These are phyloP conservation scores for Alternaria sp. DNA, from an alignment of 2,329 filamentous ascomycete genomes.

Conservation along the genomic window DNA sequence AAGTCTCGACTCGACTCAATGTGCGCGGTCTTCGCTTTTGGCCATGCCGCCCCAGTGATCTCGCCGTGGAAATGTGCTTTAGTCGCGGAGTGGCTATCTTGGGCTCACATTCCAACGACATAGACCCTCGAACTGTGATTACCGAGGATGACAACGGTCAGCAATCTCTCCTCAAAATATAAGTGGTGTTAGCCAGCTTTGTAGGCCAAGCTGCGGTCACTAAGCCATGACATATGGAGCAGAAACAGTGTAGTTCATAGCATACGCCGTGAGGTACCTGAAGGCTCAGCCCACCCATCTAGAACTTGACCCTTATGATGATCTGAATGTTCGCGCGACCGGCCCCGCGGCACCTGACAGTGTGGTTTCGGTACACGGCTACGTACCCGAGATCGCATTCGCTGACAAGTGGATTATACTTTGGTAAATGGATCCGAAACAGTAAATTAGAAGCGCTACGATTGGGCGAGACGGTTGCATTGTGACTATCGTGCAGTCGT, in stretches of 20 bases:
- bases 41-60: no score
- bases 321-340: neutral
- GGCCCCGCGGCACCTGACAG: neutral
- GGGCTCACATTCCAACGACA: neutral
- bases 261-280: neutral
- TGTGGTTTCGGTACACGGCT: neutral
- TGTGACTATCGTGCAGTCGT: neutral
- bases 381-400: neutral
- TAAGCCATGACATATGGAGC: neutral
- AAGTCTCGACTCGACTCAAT: neutral
- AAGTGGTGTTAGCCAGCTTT: neutral
- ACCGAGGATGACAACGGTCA: neutral
- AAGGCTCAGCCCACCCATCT: neutral
- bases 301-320: neutral
- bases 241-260: neutral
- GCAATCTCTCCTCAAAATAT: neutral
- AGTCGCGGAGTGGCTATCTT: neutral
- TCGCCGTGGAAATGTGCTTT: neutral
- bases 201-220: neutral
- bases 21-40: neutral
- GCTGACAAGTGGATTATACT: neutral
- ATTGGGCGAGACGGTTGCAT: neutral
- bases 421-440: neutral
- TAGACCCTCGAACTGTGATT: neutral
- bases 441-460: neutral